Base-by-base conservation (phyloP, 164 flowering plant genomes). In the Magnolia changhungtana region DNA sequence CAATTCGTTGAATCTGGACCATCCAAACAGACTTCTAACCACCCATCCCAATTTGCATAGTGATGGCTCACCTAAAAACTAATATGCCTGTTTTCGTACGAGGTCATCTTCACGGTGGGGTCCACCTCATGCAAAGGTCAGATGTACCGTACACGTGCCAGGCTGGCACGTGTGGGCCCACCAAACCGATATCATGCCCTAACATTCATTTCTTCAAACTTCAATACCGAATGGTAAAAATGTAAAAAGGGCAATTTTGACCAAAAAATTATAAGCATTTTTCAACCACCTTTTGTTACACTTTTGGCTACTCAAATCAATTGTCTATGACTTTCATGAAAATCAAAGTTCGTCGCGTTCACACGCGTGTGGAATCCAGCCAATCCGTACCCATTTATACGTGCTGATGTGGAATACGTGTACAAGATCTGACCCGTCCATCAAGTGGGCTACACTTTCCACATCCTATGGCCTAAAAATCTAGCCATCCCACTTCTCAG, bases 181-280 rank as follows among this genome's bases (percentile, higher is more conserved):
- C 45, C 45, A 37, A 37, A 37, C 45, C 45, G 45, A 5, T 37
- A 37, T 37, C 45, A 37, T 37, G 45, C 45, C 45, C 45, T 37
- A 37, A 5, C 45, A 37, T 37, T 37, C 45, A 37, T 37, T 37
- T 37, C 6, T 37, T 37, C 45, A 37, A 37, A 37, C 45, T 37
- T 37, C 45, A 37, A 37, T 37, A 37, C 45, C 45, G 45, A 37
- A 37, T 37, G 7, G 45, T 37, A 37, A 37, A 37, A 65, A 20
- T 8, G 24, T 65, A 19, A 24, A 65, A 31, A 68, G 29, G 71
- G 50, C 51, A 68, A 29, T 68, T 37, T 68, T 68, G 71, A 68
- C 71, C 71, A 13, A 3, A 68, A 31, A 11, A 55, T 11, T 16
- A 8, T 3, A 16, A 55, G 61, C 61, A 55, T 11, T 19, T 29